Evolutionary conservation across 75 land plant genomes (phyloP).

Genomic region (Gnetum montanum): DNA sequence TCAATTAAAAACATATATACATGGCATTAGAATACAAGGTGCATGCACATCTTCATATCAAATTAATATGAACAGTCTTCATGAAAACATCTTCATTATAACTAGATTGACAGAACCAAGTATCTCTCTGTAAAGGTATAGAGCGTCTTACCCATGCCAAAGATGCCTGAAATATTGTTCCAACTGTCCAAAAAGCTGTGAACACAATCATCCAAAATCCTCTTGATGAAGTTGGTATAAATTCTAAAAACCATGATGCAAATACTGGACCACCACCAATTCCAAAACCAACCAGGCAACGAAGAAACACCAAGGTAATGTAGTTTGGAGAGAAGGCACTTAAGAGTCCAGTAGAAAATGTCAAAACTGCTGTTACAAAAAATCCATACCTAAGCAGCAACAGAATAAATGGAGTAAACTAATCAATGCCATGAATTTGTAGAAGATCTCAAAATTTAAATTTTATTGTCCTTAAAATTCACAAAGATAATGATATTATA

Average conservation of each 20-base stretch:
- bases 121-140: too few species aligned
- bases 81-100: too few species aligned
- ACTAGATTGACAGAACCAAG: too few species aligned
- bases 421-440: too few species aligned
- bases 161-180: conserved; percentile 26
- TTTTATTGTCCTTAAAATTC: too few species aligned
- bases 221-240: conserved; percentile 32
- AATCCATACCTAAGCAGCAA: conserved; percentile 27
- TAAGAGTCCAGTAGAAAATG: conserved; percentile 28
- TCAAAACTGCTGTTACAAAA: conserved; percentile 31
- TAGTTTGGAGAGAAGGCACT: conserved; percentile 34
- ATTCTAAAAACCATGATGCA: conserved; percentile 42
- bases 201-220: conserved; percentile 41
- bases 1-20: too few species aligned
- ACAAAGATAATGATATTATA: too few species aligned
- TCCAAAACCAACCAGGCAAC: conserved; percentile 43
- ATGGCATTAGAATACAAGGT: too few species aligned
- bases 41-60: too few species aligned
- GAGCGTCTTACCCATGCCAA: conserved; percentile 27
- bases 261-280: conserved; percentile 40
- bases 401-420: too few species aligned
- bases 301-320: conserved; percentile 16
- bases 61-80: too few species aligned
- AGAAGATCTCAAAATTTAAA: too few species aligned
- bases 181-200: conserved; percentile 39